Percentiles rank a stretch among this genome's conserved stretches.
Evolutionary conservation across 768 basidiomycete genomes (phyloP).

Genomic region (Collybia sp.): DNA sequence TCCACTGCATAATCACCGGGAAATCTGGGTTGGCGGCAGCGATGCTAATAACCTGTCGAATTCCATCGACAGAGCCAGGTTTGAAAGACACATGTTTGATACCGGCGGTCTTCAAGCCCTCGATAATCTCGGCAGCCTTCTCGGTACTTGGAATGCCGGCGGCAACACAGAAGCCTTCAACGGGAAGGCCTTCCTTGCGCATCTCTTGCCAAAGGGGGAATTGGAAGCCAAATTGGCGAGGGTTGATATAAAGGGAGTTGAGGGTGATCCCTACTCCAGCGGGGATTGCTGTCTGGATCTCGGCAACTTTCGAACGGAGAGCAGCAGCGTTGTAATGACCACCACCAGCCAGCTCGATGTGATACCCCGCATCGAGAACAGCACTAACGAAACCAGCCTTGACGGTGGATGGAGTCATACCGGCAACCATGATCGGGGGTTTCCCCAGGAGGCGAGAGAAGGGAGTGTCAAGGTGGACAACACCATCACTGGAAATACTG

Average conservation of each 20-base stretch:
- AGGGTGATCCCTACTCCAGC: conserved; percentile 90
- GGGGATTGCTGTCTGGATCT: conserved; percentile 83
- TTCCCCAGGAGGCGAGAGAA: conserved; percentile 96
- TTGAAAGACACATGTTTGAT: conserved; percentile 98
- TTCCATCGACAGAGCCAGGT: conserved; percentile 96
- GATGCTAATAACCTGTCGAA: conserved; percentile 95
- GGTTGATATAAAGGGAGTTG: conserved; percentile 97
- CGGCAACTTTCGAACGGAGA: conserved; percentile 86
- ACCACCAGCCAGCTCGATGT: conserved; percentile 95
- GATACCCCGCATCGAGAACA: conserved; percentile 88
- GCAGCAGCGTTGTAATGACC: conserved; percentile 94
- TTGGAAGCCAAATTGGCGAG: conserved; percentile 95
- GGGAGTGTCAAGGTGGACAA: conserved; percentile 88
- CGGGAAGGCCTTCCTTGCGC: conserved; percentile 89
- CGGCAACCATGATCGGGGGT: conserved; percentile 98
- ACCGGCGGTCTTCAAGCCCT: conserved; percentile 71
- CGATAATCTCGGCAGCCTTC: conserved; percentile 96
- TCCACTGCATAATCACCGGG: conserved; percentile 98
- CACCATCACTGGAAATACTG: conserved; percentile 67
- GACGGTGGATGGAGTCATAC: conserved; percentile 98
- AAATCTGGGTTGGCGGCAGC: conserved; percentile 92
- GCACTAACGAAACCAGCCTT: conserved; percentile 94
- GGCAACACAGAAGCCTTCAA: conserved; percentile 99
- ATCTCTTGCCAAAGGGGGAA: conserved; percentile 98
- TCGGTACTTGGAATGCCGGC: conserved; percentile 96